phyloP scores from a whole-genome alignment of 805 yeast genomes.

The Tetrapisispora phaffii region DNA sequence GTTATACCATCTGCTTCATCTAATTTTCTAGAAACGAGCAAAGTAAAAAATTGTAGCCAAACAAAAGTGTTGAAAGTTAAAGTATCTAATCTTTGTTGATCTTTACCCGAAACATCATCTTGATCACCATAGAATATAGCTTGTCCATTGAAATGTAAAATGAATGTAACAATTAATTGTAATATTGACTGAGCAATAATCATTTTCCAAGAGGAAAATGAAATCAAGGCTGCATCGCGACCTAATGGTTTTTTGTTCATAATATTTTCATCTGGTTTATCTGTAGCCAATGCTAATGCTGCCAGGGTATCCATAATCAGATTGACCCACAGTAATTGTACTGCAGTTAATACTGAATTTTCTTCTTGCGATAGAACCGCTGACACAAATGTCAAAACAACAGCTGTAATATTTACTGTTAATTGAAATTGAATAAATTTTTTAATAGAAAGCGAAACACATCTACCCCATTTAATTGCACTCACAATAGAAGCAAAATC shows the following conservation, averaged over 20 bases:
- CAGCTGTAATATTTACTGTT: slow-evolving; percentile 96
- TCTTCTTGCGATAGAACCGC: slow-evolving; percentile 79
- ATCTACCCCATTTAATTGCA: slow-evolving; percentile 98
- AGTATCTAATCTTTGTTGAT: slow-evolving; percentile 57
- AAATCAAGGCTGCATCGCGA: slow-evolving; percentile 65
- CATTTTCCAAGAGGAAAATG: slow-evolving; percentile 98
- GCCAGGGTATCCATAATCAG: slow-evolving; percentile 97
- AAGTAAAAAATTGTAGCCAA: slow-evolving; percentile 93
- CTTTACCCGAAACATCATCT: slow-evolving; percentile 30
- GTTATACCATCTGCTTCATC: slow-evolving; percentile 74
- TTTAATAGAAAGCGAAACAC: slow-evolving; percentile 87
- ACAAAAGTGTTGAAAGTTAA: slow-evolving; percentile 93
- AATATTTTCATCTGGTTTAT: slow-evolving; percentile 80
- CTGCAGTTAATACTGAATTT: slow-evolving; percentile 87
- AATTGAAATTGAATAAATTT: slow-evolving; percentile 94
- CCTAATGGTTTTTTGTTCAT: slow-evolving; percentile 79
- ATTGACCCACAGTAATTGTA: slow-evolving; percentile 94
- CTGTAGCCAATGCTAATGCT: slow-evolving; percentile 94
- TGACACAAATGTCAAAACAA: slow-evolving; percentile 81
- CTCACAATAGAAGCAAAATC: slow-evolving; percentile 90
- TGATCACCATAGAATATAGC: slow-evolving; percentile 40
- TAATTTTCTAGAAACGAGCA: slow-evolving; percentile 80
- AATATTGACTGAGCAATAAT: slow-evolving; percentile 74
- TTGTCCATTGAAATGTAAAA: slow-evolving; percentile 70
- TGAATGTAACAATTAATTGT: slow-evolving; percentile 74